These are phyloP conservation scores for Blastobotrys ciferrii DNA, from an alignment of 1,139 yeast species.

Conservation along the genomic window DNA sequence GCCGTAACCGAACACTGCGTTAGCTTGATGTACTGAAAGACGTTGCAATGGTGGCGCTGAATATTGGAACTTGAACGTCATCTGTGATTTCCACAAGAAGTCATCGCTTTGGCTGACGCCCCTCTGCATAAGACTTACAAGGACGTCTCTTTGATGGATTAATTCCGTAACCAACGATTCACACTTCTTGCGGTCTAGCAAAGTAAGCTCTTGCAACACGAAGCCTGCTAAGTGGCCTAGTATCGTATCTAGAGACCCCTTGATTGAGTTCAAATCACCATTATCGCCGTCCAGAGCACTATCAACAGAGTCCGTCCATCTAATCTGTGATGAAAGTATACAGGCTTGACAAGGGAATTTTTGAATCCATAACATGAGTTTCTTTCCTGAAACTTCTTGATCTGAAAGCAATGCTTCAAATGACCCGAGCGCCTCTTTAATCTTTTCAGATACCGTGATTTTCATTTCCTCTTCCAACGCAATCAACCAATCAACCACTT, in stretches of 20 bases:
- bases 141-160: constrained; percentile 57
- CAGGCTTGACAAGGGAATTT: constrained; percentile 58
- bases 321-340: constrained; percentile 56
- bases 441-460: constrained; percentile 43
- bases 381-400: constrained; percentile 14
- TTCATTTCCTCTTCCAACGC: constrained; percentile 54
- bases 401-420: constrained; percentile 9
- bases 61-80: constrained; percentile 47
- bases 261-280: background rate
- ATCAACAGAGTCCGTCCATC: constrained; percentile 12
- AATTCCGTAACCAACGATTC: constrained; percentile 66
- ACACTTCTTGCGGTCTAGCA: constrained; percentile 46
- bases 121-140: constrained; percentile 32
- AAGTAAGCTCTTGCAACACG: constrained; percentile 35
- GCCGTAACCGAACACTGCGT: constrained; percentile 59
- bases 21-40: constrained; percentile 55
- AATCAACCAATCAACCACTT: constrained; percentile 62
- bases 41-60: constrained; percentile 33
- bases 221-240: constrained; percentile 35
- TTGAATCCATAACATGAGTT: constrained; percentile 37
- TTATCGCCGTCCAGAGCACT: background rate
- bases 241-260: constrained; percentile 19
- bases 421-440: constrained; percentile 35
- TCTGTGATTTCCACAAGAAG: constrained; percentile 54
- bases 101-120: constrained; percentile 24